Conservation (phyloP, 2,329 filamentous ascomycete species). For the Ophiostoma montium region DNA sequence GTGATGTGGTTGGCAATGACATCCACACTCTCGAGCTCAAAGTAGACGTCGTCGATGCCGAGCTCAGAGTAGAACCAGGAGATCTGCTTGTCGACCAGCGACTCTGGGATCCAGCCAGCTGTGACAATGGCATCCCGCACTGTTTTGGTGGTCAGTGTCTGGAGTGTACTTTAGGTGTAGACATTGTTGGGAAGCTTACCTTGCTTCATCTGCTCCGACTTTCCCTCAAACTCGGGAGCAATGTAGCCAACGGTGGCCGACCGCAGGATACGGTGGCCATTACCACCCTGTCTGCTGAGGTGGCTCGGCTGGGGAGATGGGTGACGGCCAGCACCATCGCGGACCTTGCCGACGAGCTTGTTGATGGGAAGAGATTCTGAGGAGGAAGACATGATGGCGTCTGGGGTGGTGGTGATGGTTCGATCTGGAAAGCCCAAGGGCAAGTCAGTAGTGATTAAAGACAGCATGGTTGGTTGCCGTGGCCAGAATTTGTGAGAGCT, state of each 20-base stretch:
- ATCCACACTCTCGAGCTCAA: slow-evolving; percentile 73
- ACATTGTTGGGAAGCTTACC: slow-evolving; percentile 33
- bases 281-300: slow-evolving; percentile 45
- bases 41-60: slow-evolving; percentile 95
- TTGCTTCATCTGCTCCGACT: slow-evolving; percentile 76
- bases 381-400: slow-evolving; percentile 18
- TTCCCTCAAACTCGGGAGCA: slow-evolving; percentile 86
- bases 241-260: slow-evolving; percentile 90
- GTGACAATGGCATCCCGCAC: slow-evolving; percentile 70
- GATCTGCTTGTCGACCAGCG: slow-evolving; percentile 73
- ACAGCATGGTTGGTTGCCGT: slow-evolving; percentile 18
- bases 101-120: slow-evolving; percentile 72
- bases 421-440: slow-evolving; percentile 22
- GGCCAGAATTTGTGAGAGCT: too few species aligned
- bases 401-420: slow-evolving; percentile 19
- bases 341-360: slow-evolving; percentile 18
- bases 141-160: slow-evolving; percentile 19
- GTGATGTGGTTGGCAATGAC: slow-evolving; percentile 90
- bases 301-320: slow-evolving; percentile 84
- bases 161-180: too few species aligned
- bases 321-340: slow-evolving; percentile 37
- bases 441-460: slow-evolving; percentile 21
- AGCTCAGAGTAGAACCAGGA: slow-evolving; percentile 97
- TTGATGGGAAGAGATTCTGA: slow-evolving; percentile 13
- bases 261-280: slow-evolving; percentile 61